These are phyloP conservation scores for Tilletia indica DNA, from an alignment of 1,284 basidiomycete species.

Conservation along the genomic window DNA sequence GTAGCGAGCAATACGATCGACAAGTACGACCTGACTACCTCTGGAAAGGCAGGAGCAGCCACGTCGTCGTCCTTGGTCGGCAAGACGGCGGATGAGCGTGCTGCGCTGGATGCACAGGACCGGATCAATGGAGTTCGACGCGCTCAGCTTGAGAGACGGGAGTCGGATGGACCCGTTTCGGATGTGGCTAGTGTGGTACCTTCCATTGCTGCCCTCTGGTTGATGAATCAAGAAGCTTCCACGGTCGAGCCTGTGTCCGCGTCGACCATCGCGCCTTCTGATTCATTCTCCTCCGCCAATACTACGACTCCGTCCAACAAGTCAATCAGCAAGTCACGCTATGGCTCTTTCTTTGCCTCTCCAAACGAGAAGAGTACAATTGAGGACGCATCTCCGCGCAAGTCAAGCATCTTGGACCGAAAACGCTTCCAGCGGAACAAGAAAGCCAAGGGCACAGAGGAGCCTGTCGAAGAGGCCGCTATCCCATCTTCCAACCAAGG, in stretches of 20 bases:
- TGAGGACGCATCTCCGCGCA: constrained; percentile 11
- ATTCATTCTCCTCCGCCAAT: no score
- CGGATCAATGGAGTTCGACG: background rate
- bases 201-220: constrained; percentile 46
- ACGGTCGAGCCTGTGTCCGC: background rate
- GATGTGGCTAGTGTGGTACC: constrained; percentile 34
- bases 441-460: background rate
- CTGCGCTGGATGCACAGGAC: constrained; percentile 10
- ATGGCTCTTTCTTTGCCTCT: constrained; percentile 9
- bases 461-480: background rate
- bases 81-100: constrained; percentile 16
- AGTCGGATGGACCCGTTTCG: background rate
- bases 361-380: constrained; percentile 14
- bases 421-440: constrained; percentile 24
- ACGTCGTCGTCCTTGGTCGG: background rate
- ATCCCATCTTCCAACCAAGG: background rate
- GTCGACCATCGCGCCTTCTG: no score
- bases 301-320: no score
- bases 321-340: background rate
- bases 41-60: no score
- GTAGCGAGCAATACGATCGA: constrained; percentile 17
- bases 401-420: constrained; percentile 34
- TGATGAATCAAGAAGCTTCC: constrained; percentile 30
- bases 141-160: background rate
- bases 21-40: constrained; percentile 17